Evolutionary conservation across 2,329 filamentous ascomycete genomes (phyloP), one percentile per base, ranked within the genome.

Genomic region (Parastagonospora avenae): DNA sequence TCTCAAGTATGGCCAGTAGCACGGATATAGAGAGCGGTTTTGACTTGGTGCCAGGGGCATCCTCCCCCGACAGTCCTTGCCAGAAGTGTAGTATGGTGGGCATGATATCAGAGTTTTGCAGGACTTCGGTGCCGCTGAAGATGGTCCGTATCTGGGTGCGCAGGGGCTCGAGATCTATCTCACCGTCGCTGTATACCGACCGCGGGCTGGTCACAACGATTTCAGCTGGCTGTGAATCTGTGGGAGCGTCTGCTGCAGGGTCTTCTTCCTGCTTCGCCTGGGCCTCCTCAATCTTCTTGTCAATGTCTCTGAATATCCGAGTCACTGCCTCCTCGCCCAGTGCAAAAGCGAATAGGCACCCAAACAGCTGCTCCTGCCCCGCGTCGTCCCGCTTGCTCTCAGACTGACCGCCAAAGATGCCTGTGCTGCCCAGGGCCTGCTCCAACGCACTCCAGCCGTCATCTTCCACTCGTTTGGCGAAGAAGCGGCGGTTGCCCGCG

Each of bases 401-500:
- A 33, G 68, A 67, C 42, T 71, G 68, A 12, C 65, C 60, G 37
- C 66, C 69, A 41, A 71, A 68, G 29, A 76, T 75, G 30, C 88
- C 84, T 71, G 87, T 85, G 70, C 85, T 85, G 55, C 83, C 84
- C 76, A 92, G 82, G 5, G 84, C 84, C 67, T 90, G 84, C 66
- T 94, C 87, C 47, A 97, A 72, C 7, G 86, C 84, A 57, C 86
- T 81, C 87, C 91, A 96, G 3, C 93, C 92, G 49, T 87, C 89
- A 16, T 85, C 86, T 51, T 90, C 84, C 28, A 95, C 85, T 59
- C 85, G 82, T 60, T 86, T 87, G 51, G 85, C 84, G 71, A 97
- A 97, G 77, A 93, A 97, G 62, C 90, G 85, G 66, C 88, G 84
- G 74, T 97, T 99, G 15, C 92, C 93, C 40, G 88, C 82, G 72